A percentile compares a stretch with the other conserved stretches of the same genome.
These are phyloP conservation scores for Coemansia asiatica DNA, from an alignment of 192 early-diverging fungal genomes.

Conservation along the genomic window DNA sequence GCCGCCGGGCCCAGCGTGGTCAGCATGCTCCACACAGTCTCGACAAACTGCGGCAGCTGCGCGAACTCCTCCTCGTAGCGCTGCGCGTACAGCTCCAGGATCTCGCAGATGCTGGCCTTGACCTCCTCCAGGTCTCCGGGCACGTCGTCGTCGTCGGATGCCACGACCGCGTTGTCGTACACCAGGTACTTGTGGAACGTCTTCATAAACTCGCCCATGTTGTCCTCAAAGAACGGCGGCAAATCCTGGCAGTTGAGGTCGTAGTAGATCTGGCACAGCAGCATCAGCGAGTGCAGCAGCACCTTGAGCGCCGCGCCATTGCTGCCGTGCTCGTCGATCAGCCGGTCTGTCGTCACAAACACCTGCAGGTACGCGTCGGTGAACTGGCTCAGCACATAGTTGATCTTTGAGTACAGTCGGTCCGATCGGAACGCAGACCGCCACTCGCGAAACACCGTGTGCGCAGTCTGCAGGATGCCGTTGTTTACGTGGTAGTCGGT, in stretches of 20 bases:
- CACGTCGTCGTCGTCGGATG: slow-evolving; percentile 68
- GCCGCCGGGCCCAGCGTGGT: slow-evolving; percentile 67
- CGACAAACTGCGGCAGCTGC: slow-evolving; percentile 78
- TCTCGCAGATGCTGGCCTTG: slow-evolving; percentile 92
- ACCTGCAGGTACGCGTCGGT: slow-evolving; percentile 77
- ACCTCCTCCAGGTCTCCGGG: slow-evolving; percentile 82
- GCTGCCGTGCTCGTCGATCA: slow-evolving; percentile 68
- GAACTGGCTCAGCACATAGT: slow-evolving; percentile 86
- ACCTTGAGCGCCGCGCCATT: slow-evolving; percentile 67
- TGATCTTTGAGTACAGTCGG: slow-evolving; percentile 84
- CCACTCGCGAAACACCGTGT: slow-evolving; percentile 95
- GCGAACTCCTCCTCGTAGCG: slow-evolving; percentile 90
- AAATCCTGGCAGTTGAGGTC: slow-evolving; percentile 95
- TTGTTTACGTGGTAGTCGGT: slow-evolving; percentile 84
- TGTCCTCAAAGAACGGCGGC: slow-evolving; percentile 95
- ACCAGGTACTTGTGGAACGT: slow-evolving; percentile 86
- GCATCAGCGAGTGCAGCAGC: slow-evolving; percentile 72
- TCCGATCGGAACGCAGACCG: slow-evolving; percentile 79
- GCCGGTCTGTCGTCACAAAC: slow-evolving; percentile 76
- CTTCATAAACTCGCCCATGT: slow-evolving; percentile 77
- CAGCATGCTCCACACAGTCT: slow-evolving; percentile 85
- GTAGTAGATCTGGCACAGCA: slow-evolving; percentile 89
- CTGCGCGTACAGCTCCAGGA: slow-evolving; percentile 83
- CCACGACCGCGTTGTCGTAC: slow-evolving; percentile 67
- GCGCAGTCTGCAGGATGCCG: slow-evolving; percentile 90